Base-by-base conservation (phyloP, 2,329 filamentous ascomycete genomes). In the Aspergillus flavus region DNA sequence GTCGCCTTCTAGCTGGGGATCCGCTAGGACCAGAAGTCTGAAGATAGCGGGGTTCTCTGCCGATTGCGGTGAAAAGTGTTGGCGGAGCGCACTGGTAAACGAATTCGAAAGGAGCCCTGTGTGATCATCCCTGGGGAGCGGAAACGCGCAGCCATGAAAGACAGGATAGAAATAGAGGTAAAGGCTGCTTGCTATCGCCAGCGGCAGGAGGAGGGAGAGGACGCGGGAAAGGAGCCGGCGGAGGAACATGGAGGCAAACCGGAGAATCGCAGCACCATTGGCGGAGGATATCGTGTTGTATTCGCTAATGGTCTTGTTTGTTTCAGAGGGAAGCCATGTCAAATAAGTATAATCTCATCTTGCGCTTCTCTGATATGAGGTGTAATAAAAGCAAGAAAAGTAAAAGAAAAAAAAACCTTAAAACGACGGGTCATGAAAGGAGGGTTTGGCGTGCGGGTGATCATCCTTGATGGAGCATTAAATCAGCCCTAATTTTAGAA, bases 1-100 rank as follows among this genome's bases (percentile, higher is more conserved):
- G 75, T 97, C 92, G 71, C 94, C 94, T 80, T 98, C 94, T 59
- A 98, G 86, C 77, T 98, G 94, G 6, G 94, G 94, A 76, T 98
- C 94, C 64, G 91, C 94, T 26, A 98, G 86, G 1, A 93, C 89
- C 16, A 98, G 89, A 3, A 98, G 87, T 62, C 94, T 87, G 73
- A 98, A 97, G 0, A 93, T 92, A 4, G 93, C 92, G 50, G 72
- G 69, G 45, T 69, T 61, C 23, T 57, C 62, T 21, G 66, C 61
- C 52, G 62, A 32, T 26, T 68, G 61, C 5, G 67, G 59, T 36
- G 61, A 55, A 50, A 78, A 52, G 62, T 81, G 80, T 66, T 80
- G 75, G 21, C 72, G 66, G 55, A 82, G 28, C 12, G 78, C 79
- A 58, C 75, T 73, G 43, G 74, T 61, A 63, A 78, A 72, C 16